Base-by-base conservation (phyloP, 2,329 filamentous ascomycete species). In the Fusarium continuum region DNA sequence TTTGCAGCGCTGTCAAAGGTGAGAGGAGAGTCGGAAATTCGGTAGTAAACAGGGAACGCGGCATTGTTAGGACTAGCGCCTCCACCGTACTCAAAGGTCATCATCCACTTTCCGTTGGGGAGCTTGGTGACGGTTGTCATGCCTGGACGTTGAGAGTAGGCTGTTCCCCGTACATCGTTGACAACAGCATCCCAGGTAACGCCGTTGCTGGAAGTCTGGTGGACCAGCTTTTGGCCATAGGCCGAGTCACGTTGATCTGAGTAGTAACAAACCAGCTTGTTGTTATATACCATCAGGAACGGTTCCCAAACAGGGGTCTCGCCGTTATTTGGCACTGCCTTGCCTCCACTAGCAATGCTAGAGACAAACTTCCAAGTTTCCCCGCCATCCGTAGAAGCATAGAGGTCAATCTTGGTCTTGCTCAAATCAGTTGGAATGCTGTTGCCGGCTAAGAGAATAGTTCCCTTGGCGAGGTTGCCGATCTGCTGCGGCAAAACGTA, bases 141-240 rank as follows among this genome's bases (percentile, higher is more conserved):
- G 4, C 61, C 61, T 2, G 61, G 57, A 0, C 61, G 57, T 5
- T 54, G 29, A 19, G 23, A 31, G 3, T 59, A 52, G 0, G 17
- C n/a, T 5, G 45, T 75, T 65, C 88, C 87, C 3, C 61, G 31
- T 8, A 83, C 78, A 19, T 89, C 87, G 67, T 91, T 87, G 41
- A 89, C 82, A 3, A 83, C 76, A 0, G 80, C 69, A 13, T 80
- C 80, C 88, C 88, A 91, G n/a, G 72, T 83, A 36, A 77, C 74
- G n/a, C 90, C 78, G 68, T 91, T 86, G 2, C 74, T 78, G 1
- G 84, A 81, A 8, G 79, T 78, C 72, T 90, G 85, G 70, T 91
- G 88, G 1, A 85, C 81, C 34, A 91, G 79, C 35, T 66, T 66
- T 26, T 66, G 63, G 2, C 32, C 45, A 11, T 66, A 46, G 0